A percentile compares a stretch with the other conserved stretches of the same genome.
Conservation (phyloP, 306 rosid species). For the Prunus dulcis region DNA sequence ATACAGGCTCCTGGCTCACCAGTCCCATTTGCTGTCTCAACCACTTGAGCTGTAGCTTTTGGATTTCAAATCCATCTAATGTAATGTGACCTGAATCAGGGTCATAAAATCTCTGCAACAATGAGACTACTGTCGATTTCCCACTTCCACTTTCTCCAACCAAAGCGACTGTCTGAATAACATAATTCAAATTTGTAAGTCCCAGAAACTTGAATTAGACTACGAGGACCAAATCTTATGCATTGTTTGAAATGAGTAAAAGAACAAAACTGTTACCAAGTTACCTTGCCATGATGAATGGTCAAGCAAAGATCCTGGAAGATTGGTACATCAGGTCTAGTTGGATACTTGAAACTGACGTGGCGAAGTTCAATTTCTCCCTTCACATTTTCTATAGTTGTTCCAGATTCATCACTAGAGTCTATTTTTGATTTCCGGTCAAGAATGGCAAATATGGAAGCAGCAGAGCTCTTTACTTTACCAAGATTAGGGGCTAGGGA, state of each 20-base stretch:
- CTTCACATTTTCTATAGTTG: conserved; percentile 25
- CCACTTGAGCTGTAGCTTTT: conserved; percentile 51
- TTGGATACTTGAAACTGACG: conserved; percentile 43
- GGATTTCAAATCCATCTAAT: conserved; percentile 50
- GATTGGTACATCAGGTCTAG: conserved; percentile 37
- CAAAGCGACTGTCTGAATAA: conserved; percentile 51
- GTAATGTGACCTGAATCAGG: conserved; percentile 64
- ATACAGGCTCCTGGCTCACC: conserved; percentile 64
- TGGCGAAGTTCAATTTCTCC: conserved; percentile 40
- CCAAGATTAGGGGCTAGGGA: conserved; percentile 39
- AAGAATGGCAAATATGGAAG: conserved; percentile 38
- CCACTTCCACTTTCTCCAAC: conserved; percentile 85
- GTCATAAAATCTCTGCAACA: conserved; percentile 64
- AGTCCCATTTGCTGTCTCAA: conserved; percentile 66
- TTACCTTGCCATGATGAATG: conserved; percentile 48
- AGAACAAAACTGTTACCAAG: too few species aligned
- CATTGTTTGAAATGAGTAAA: neutral
- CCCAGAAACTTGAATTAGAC: neutral
- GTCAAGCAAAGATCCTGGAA: conserved; percentile 38
- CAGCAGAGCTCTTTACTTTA: conserved; percentile 38
- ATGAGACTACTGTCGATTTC: conserved; percentile 56
- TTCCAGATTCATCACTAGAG: conserved; percentile 38
- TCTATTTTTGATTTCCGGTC: conserved; percentile 38
- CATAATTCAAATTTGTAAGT: neutral
- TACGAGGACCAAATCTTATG: neutral